Evolutionary conservation across 768 basidiomycete species (phyloP).

Genomic region (Trametes maxima): DNA sequence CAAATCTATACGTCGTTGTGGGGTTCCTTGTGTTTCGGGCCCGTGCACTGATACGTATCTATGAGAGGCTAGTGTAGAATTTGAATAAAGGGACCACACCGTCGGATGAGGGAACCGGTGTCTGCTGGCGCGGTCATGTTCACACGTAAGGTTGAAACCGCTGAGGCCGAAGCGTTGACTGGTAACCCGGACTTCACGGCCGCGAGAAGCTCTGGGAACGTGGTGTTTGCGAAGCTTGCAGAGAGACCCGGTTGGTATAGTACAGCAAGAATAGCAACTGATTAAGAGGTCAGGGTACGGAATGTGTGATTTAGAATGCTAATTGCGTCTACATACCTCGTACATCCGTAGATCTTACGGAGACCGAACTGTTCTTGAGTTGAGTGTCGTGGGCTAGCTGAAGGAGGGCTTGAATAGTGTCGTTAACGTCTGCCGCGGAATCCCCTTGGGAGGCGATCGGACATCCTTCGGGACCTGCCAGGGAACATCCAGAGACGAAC

Average conservation of each 20-base stretch:
- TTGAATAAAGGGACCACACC: background rate
- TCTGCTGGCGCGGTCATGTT: background rate
- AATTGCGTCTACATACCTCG: too few species aligned
- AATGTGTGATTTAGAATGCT: background rate
- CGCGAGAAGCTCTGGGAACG: conserved; percentile 7
- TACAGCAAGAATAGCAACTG: background rate
- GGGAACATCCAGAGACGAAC: conserved; percentile 15
- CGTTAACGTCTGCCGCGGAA: background rate
- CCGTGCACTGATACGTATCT: too few species aligned
- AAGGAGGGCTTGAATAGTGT: background rate
- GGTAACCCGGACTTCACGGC: background rate
- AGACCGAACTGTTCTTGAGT: too few species aligned
- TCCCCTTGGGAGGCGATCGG: conserved; percentile 4
- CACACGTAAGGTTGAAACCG: background rate
- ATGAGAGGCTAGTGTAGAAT: background rate
- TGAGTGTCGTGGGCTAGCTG: background rate
- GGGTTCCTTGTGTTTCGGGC: background rate
- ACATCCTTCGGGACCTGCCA: conserved; percentile 13
- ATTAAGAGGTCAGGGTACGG: background rate
- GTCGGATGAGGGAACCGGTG: too few species aligned
- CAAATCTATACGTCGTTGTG: background rate
- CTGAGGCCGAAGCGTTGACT: background rate
- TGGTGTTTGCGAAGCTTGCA: conserved; percentile 4
- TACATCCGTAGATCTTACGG: too few species aligned
- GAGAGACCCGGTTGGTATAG: background rate